Evolutionary conservation across 2,329 filamentous ascomycete species (phyloP).

Genomic region (Diaporthe citrichinensis): DNA sequence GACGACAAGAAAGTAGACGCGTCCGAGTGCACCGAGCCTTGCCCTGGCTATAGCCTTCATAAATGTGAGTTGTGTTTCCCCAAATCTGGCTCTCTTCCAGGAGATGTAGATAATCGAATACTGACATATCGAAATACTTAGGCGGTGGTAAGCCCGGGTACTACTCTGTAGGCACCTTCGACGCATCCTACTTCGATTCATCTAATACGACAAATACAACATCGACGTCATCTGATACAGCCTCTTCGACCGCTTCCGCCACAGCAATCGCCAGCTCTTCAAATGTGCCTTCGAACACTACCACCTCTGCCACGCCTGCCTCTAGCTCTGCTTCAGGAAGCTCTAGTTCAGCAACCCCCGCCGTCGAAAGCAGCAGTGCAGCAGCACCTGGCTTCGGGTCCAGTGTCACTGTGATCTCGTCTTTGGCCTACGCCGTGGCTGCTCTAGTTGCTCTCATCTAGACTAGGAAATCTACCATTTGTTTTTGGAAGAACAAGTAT

Average conservation of each 20-base stretch:
- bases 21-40: background rate
- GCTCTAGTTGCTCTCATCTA: background rate
- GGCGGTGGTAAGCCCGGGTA: background rate
- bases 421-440: background rate
- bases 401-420: background rate
- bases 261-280: background rate
- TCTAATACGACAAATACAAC: background rate
- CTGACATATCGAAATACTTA: background rate
- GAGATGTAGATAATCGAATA: no score
- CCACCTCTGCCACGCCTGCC: background rate
- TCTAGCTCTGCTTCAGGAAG: background rate
- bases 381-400: background rate
- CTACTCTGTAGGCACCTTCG: background rate
- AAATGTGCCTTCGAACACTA: background rate
- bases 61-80: background rate
- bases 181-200: background rate
- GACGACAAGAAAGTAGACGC: constrained; percentile 15
- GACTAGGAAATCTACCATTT: background rate
- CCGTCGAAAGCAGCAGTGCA: background rate
- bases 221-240: background rate
- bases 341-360: background rate
- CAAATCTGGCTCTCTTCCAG: background rate
- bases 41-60: background rate
- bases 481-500: background rate
- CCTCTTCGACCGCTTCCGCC: background rate